These are phyloP conservation scores for Candolleomyces aberdarensis DNA, from an alignment of 768 basidiomycete genomes.

Conservation along the genomic window DNA sequence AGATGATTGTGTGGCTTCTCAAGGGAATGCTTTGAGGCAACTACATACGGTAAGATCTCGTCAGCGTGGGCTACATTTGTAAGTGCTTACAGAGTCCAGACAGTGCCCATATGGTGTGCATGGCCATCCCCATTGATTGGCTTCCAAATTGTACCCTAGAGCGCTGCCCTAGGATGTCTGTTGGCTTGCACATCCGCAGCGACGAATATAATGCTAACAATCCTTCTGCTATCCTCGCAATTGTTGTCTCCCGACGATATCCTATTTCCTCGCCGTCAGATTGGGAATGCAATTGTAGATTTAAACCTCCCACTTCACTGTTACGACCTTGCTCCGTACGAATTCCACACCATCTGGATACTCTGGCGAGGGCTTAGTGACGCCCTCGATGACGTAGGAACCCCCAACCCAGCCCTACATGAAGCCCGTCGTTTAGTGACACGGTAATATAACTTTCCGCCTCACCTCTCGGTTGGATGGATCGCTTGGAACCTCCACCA, in stretches of 20 bases:
- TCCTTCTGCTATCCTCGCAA: background rate
- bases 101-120: background rate
- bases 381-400: constrained; percentile 5
- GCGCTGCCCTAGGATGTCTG: background rate
- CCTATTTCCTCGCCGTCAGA: background rate
- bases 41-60: background rate
- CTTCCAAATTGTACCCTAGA: background rate
- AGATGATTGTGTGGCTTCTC: constrained; percentile 57
- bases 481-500: background rate
- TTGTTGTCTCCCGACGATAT: background rate
- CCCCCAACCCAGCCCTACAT: constrained; percentile 3
- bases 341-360: background rate
- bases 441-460: background rate
- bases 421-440: background rate
- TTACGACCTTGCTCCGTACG: constrained; percentile 2
- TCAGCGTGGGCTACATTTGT: background rate
- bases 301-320: background rate
- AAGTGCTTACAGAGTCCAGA: background rate
- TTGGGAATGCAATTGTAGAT: background rate
- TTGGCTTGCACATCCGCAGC: background rate
- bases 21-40: constrained; percentile 59
- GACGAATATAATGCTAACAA: background rate
- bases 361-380: background rate
- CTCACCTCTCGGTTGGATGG: background rate
- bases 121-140: background rate